Evolutionary conservation across 495 filamentous ascomycete species (phyloP).

Genomic region (Penicillium coprophilum): DNA sequence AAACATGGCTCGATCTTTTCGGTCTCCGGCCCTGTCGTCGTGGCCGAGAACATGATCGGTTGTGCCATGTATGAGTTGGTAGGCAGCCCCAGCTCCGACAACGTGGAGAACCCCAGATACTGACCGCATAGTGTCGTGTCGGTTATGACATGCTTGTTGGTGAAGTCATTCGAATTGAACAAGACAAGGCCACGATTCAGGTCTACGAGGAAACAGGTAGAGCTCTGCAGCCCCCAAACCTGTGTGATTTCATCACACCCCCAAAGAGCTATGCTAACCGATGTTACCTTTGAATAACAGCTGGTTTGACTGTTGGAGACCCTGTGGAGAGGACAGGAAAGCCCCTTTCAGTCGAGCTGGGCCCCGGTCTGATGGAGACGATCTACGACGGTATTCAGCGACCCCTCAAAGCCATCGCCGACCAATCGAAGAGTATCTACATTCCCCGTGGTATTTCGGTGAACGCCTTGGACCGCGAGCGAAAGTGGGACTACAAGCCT

Average conservation of each 20-base stretch:
- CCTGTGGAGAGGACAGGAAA: slow-evolving; percentile 88
- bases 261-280: slow-evolving; percentile 24
- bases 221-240: slow-evolving; percentile 18
- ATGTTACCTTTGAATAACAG: slow-evolving; percentile 42
- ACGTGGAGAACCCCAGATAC: slow-evolving; percentile 7
- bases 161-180: slow-evolving; percentile 97
- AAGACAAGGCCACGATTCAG: slow-evolving; percentile 93
- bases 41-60: slow-evolving; percentile 97
- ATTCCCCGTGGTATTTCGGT: slow-evolving; percentile 94
- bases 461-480: slow-evolving; percentile 81
- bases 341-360: slow-evolving; percentile 94
- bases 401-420: slow-evolving; percentile 80
- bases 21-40: slow-evolving; percentile 78
- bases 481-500: slow-evolving; percentile 94
- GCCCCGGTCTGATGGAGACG: slow-evolving; percentile 95
- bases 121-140: slow-evolving; percentile 66
- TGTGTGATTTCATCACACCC: slow-evolving; percentile 15
- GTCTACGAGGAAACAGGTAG: slow-evolving; percentile 98
- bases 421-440: slow-evolving; percentile 80
- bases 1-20: slow-evolving; percentile 59
- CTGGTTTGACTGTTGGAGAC: slow-evolving; percentile 94
- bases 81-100: slow-evolving; percentile 28
- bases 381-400: slow-evolving; percentile 99
- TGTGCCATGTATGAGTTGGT: slow-evolving; percentile 99
- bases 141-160: slow-evolving; percentile 87